Percentiles rank a stretch among this genome's conserved stretches.
These are phyloP conservation scores for Alternaria dauci DNA, from an alignment of 2,329 filamentous ascomycete genomes.

Conservation along the genomic window DNA sequence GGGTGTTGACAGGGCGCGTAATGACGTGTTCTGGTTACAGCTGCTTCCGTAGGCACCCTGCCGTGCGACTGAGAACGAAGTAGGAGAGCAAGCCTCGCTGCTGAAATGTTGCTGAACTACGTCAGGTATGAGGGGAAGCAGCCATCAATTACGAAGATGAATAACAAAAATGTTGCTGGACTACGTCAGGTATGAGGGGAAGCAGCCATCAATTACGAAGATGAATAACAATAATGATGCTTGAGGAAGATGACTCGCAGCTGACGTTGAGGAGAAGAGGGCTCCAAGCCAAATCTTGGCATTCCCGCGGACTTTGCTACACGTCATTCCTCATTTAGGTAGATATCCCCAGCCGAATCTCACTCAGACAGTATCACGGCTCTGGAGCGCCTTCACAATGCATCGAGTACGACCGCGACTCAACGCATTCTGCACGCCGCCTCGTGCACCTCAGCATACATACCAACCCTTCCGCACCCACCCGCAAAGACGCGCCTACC, in stretches of 20 bases:
- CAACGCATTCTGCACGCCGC: constrained; percentile 4
- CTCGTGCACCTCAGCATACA: background rate
- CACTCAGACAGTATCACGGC: background rate
- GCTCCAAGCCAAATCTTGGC: constrained; percentile 17
- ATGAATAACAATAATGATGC: background rate
- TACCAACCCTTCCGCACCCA: background rate
- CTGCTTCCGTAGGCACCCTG: background rate
- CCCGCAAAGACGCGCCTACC: constrained; percentile 30
- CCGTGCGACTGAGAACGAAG: background rate
- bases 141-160: too few relatives aligned
- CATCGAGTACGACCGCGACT: constrained; percentile 26
- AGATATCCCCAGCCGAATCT: background rate
- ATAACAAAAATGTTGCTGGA: background rate
- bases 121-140: background rate
- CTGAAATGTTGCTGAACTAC: background rate
- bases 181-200: background rate
- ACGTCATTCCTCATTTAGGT: background rate
- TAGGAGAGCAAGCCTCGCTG: background rate
- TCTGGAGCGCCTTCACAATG: constrained; percentile 20
- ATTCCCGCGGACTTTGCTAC: constrained; percentile 24
- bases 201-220: background rate
- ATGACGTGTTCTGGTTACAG: too few relatives aligned
- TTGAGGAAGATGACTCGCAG: background rate
- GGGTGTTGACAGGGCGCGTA: too few relatives aligned
- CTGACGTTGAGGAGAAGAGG: background rate